Conservation (phyloP, 1,139 yeast species). For the Yamadazyma songkhlaensis region DNA sequence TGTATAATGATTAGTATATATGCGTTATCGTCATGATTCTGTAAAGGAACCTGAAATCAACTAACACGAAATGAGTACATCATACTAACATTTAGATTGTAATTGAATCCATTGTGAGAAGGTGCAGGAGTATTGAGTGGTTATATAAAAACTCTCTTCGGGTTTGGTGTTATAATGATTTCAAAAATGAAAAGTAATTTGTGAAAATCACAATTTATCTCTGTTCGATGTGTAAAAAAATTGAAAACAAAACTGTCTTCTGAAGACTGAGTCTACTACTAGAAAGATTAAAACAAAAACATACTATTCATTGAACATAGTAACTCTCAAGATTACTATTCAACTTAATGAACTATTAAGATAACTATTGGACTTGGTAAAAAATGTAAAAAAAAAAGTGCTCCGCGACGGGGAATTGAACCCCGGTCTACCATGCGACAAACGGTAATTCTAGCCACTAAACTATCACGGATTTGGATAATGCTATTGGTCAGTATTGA, state of each 20-base stretch:
- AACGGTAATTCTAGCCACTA: conserved; percentile 48
- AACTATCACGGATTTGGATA: conserved; percentile 36
- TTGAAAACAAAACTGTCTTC: too few relatives aligned
- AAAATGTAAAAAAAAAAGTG: conserved; percentile 11
- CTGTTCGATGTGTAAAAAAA: too few relatives aligned
- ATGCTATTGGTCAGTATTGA: too few relatives aligned
- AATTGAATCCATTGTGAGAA: neutral
- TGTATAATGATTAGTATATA: conserved; percentile 23
- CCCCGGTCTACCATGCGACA: conserved; percentile 50
- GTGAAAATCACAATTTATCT: neutral
- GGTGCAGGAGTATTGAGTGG: too few relatives aligned
- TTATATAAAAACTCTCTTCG: too few relatives aligned
- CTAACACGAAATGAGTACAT: conserved; percentile 39
- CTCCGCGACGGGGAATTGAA: conserved; percentile 50
- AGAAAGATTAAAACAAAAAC: too few relatives aligned
- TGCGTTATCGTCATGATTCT: conserved; percentile 48
- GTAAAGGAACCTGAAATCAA: conserved; percentile 38
- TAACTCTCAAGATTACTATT: too few relatives aligned
- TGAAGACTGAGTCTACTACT: too few relatives aligned
- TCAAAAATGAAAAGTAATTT: neutral
- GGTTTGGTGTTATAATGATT: too few relatives aligned
- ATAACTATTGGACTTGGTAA: too few relatives aligned
- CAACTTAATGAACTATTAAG: too few relatives aligned
- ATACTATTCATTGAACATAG: neutral
- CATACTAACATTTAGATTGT: conserved; percentile 5